Conservation (phyloP, 2,329 filamentous ascomycete species). For the Magnaporthiopsis rhizophila region DNA sequence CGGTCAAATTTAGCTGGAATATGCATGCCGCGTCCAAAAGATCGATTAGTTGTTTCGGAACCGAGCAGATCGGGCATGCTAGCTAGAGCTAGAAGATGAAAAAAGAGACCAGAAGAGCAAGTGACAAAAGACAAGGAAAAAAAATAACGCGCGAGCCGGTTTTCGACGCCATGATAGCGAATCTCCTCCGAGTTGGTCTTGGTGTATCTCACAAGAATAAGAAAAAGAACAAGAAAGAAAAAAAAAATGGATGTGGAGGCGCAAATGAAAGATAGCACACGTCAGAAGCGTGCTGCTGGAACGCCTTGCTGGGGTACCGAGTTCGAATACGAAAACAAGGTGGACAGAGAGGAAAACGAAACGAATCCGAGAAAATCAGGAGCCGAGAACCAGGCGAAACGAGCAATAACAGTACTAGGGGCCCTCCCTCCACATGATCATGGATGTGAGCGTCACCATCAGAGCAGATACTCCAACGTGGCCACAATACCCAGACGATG, state of each 20-base stretch:
- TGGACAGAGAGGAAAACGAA: background rate
- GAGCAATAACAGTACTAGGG: slow-evolving; percentile 2
- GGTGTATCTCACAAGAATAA: background rate
- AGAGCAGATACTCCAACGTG: background rate
- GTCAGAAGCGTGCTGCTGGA: slow-evolving; percentile 5
- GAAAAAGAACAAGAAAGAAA: background rate
- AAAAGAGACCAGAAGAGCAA: background rate
- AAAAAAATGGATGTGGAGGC: background rate
- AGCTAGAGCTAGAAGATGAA: background rate
- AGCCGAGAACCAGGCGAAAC: background rate
- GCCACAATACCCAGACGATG: background rate
- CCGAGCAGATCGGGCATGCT: background rate
- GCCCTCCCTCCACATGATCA: background rate
- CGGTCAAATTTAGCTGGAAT: background rate
- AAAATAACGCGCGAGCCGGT: background rate
- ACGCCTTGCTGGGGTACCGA: slow-evolving; percentile 1
- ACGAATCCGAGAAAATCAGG: background rate
- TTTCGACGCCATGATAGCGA: background rate
- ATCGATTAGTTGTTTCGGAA: background rate
- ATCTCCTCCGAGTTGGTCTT: background rate
- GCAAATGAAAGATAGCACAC: slow-evolving; percentile 1
- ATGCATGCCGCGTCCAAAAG: background rate
- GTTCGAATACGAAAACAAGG: background rate
- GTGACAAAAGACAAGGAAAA: background rate
- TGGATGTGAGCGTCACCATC: background rate